Percentiles rank a stretch among this genome's conserved stretches.
Conservation (phyloP, 2,329 filamentous ascomycete species). For the Fusarium mangiferae region DNA sequence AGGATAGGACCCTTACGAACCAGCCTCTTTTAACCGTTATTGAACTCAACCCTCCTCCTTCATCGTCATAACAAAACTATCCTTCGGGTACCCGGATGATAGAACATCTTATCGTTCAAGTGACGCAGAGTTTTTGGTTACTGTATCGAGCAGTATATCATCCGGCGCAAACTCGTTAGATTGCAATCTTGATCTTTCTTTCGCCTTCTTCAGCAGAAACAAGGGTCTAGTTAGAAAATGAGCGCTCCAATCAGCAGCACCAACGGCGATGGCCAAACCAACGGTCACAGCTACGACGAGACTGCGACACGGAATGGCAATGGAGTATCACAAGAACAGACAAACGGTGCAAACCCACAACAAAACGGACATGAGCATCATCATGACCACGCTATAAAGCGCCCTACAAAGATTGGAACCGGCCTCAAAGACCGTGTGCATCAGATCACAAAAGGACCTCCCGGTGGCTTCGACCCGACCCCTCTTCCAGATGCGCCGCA, state of each 20-base stretch:
- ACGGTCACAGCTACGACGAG: constrained; percentile 17
- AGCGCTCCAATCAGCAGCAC: constrained; percentile 21
- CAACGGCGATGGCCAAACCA: constrained; percentile 13
- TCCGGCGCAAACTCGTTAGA: constrained; percentile 18
- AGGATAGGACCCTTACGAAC: constrained; percentile 16
- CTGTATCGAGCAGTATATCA: neutral
- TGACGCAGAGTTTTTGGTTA: constrained; percentile 5
- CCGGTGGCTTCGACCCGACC: constrained; percentile 83
- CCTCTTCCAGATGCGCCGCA: constrained; percentile 78
- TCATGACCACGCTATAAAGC: constrained; percentile 19
- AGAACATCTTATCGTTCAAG: neutral
- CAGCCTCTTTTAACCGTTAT: constrained; percentile 22
- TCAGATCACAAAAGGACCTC: constrained; percentile 57
- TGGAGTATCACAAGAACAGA: constrained; percentile 6
- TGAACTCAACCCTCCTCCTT: constrained; percentile 16
- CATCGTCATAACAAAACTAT: neutral
- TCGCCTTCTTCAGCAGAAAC: constrained; percentile 1
- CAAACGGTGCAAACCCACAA: neutral
- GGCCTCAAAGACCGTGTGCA: constrained; percentile 43
- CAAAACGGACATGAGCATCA: constrained; percentile 9
- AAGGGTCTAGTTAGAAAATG: constrained; percentile 21
- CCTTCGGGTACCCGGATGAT: neutral
- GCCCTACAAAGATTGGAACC: constrained; percentile 18
- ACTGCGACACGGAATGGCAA: constrained; percentile 4
- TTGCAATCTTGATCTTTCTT: constrained; percentile 2